Base-by-base conservation (phyloP, 768 basidiomycete species). In the Pulveroboletus sp. region DNA sequence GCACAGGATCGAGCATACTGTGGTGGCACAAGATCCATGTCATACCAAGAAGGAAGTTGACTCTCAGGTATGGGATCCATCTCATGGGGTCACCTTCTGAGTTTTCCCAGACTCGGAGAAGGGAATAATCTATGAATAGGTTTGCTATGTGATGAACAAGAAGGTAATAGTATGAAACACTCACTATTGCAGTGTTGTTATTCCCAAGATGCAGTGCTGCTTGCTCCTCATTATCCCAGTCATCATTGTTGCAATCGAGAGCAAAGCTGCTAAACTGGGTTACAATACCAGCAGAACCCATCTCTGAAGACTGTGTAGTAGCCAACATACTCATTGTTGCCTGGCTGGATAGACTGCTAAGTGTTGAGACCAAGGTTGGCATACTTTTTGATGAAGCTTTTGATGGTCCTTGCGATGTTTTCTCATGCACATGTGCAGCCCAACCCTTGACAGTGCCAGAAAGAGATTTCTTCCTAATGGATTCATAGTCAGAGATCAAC, bases 401-500 rank as follows among this genome's bases (percentile, higher is more conserved):
- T n/a, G n/a, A n/a, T n/a, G n/a, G n/a, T n/a, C n/a, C n/a, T n/a
- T n/a, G n/a, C n/a, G n/a, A n/a, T n/a, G n/a, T n/a, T n/a, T n/a
- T 12, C 12, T 45, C 44, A 6, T 26, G 29, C 20, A 39, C n/a
- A 9, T 8, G 2, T 4, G 20, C 5, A 17, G 43, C 41, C 42
- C 42, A 45, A 23, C 27, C 31, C n/a, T 49, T 30, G 29, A 49
- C 16, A 5, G 36, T 39, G 14, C 30, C 24, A 22, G 13, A 17
- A 35, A 41, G 6, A 17, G 23, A 23, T 12, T 32, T 24, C 27
- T 26, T 50, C 4, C 16, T 32, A 2, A 6, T 24, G 10, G 49
- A 38, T 16, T 50, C 49, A 39, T 45, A 45, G 19, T 50, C 37
- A 50, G 36, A 0, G 5, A 50, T 23, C 49, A 50, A 37, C 3